Conservation (phyloP, 768 basidiomycete species). For the Termitomyces eurrhizus region DNA sequence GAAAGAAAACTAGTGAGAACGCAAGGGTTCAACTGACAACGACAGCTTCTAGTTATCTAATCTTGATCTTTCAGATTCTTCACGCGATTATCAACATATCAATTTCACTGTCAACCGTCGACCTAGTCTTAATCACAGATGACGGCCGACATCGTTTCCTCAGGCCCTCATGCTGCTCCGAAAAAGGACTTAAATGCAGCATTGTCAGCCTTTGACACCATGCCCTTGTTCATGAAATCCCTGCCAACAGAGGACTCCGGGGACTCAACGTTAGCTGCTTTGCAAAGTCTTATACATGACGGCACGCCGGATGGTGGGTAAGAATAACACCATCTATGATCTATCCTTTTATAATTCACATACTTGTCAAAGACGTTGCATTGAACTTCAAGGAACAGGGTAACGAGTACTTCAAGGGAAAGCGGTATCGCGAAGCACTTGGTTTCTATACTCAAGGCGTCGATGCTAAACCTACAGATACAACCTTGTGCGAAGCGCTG, state of each 20-base stretch:
- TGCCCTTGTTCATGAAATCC: conserved; percentile 92
- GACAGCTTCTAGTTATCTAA: not conserved
- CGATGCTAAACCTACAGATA: conserved; percentile 75
- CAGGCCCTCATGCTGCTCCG: conserved; percentile 33
- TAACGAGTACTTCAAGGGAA: conserved; percentile 89
- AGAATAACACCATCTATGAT: conserved; percentile 11
- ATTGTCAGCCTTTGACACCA: conserved; percentile 50
- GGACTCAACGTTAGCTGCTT: conserved; percentile 68
- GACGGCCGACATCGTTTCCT: conserved; percentile 11
- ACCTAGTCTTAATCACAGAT: conserved; percentile 12
- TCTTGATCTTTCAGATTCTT: conserved; percentile 1
- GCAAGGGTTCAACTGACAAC: not conserved
- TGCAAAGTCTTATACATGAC: conserved; percentile 84
- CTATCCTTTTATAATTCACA: not conserved
- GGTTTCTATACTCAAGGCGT: conserved; percentile 90
- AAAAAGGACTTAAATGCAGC: conserved; percentile 32
- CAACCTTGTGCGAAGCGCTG: conserved; percentile 56
- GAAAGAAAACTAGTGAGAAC: not conserved
- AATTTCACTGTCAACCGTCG: not conserved
- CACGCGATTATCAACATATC: not conserved
- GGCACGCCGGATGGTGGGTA: conserved; percentile 91
- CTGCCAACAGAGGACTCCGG: conserved; percentile 69
- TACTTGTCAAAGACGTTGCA: conserved; percentile 63
- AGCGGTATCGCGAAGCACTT: conserved; percentile 81
- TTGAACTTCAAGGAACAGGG: conserved; percentile 94